These are phyloP conservation scores for Eragrostis nindensis DNA, from an alignment of 176 grass and related monocot genomes.

Conservation along the genomic window DNA sequence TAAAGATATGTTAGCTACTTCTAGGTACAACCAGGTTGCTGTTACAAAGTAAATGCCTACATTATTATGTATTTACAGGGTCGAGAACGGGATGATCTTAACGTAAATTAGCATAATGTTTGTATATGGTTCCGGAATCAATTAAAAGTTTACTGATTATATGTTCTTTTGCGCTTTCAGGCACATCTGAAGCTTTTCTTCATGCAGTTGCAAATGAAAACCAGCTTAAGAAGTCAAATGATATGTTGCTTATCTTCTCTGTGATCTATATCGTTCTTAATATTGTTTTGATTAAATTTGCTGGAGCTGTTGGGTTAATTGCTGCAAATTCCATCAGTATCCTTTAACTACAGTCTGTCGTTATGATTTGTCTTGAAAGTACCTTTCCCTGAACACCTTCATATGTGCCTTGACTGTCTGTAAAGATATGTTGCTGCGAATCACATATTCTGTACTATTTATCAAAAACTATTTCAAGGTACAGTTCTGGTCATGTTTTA, in stretches of 20 bases:
- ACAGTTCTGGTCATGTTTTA: slow-evolving; percentile 33
- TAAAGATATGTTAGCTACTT: background rate
- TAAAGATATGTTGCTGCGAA: slow-evolving; percentile 88
- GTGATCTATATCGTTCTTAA: slow-evolving; percentile 83
- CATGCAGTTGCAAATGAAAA: slow-evolving; percentile 92
- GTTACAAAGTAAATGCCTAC: background rate
- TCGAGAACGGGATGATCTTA: background rate
- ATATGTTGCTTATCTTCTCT: slow-evolving; percentile 85
- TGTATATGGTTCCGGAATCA: background rate
- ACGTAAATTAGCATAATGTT: slow-evolving; percentile 13
- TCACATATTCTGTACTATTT: slow-evolving; percentile 77
- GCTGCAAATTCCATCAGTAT: slow-evolving; percentile 95
- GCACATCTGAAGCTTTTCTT: slow-evolving; percentile 93
- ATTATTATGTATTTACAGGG: background rate
- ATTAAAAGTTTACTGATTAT: background rate
- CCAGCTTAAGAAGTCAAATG: slow-evolving; percentile 88
- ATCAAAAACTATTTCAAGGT: slow-evolving; percentile 95
- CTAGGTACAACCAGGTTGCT: background rate
- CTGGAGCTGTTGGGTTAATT: slow-evolving; percentile 88
- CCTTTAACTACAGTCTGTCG: slow-evolving; percentile 49
- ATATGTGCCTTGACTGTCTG: slow-evolving; percentile 58
- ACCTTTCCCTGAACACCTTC: background rate
- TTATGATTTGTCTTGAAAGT: slow-evolving; percentile 25
- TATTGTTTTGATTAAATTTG: slow-evolving; percentile 71
- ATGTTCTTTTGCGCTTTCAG: slow-evolving; percentile 48